Conservation (phyloP, 148 eudicot genomes). For the Vaccinium darrowii region DNA sequence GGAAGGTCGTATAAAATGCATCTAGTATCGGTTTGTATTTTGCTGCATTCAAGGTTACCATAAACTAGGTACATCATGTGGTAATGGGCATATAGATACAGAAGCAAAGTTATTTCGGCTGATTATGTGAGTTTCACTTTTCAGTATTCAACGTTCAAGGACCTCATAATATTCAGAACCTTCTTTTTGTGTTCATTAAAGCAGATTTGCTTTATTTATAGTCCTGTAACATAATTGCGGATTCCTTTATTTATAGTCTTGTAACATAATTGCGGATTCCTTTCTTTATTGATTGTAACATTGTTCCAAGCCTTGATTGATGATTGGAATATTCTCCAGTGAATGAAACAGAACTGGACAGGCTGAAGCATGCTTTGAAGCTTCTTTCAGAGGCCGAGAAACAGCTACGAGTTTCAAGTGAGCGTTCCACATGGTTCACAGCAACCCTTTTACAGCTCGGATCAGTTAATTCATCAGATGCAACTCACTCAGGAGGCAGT, state of each 20-base stretch:
- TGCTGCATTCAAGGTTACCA: neutral
- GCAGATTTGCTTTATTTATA: neutral
- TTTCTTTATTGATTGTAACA: neutral
- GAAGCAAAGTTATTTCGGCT: neutral
- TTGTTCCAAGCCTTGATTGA: neutral
- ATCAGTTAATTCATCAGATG: conserved; percentile 69
- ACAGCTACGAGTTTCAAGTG: conserved; percentile 88
- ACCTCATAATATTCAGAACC: neutral
- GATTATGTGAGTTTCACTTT: conserved; percentile 3
- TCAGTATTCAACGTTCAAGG: neutral
- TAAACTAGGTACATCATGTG: neutral
- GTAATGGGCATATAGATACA: neutral
- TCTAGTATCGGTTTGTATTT: neutral
- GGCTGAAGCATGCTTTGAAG: conserved; percentile 78
- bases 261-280: neutral
- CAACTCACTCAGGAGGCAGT: conserved; percentile 81
- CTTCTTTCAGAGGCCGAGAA: conserved; percentile 98
- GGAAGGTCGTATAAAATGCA: neutral
- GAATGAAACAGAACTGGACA: conserved; percentile 77
- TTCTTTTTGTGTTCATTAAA: neutral
- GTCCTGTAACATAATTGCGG: neutral
- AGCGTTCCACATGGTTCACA: conserved; percentile 97
- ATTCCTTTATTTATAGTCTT: neutral
- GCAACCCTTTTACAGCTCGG: conserved; percentile 96
- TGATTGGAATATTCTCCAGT: conserved; percentile 46